Conservation (phyloP, 129 eudicot species). For the Lactuca saligna region DNA sequence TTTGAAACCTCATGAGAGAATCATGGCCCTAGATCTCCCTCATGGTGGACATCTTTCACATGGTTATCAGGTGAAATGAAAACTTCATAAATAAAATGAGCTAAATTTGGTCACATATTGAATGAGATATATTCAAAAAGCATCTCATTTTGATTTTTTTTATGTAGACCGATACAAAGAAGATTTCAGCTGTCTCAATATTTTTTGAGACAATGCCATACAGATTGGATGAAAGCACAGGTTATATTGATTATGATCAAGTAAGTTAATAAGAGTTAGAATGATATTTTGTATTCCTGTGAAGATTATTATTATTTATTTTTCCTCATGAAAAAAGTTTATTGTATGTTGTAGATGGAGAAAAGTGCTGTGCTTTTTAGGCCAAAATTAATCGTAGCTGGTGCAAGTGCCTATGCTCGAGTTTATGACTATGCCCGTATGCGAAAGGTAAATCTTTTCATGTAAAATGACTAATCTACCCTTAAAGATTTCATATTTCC, state of each 20-base stretch:
- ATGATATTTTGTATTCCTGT: neutral
- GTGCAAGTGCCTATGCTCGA: constrained; percentile 98
- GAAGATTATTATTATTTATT: neutral
- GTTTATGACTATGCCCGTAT: constrained; percentile 86
- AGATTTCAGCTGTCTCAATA: constrained; percentile 87
- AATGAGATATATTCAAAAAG: neutral
- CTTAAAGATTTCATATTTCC: neutral
- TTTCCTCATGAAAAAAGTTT: neutral
- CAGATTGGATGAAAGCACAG: constrained; percentile 83
- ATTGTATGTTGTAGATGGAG: constrained; percentile 61
- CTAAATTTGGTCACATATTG: neutral
- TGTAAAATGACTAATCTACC: constrained; percentile 5
- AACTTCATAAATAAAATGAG: neutral
- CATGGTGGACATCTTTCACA: constrained; percentile 99
- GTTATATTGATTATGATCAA: constrained; percentile 92
- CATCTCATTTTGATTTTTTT: constrained; percentile 11
- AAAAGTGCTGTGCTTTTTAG: constrained; percentile 82
- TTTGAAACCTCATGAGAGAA: constrained; percentile 89
- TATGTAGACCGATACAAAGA: constrained; percentile 88
- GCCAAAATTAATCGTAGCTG: constrained; percentile 90
- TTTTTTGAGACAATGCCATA: constrained; percentile 97
- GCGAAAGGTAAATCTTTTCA: constrained; percentile 57
- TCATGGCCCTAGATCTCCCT: constrained; percentile 98
- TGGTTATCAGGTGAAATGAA: constrained; percentile 73
- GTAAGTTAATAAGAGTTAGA: constrained; percentile 37